These are phyloP conservation scores for Penicillium angulare DNA, from an alignment of 495 filamentous ascomycete species.

Conservation along the genomic window DNA sequence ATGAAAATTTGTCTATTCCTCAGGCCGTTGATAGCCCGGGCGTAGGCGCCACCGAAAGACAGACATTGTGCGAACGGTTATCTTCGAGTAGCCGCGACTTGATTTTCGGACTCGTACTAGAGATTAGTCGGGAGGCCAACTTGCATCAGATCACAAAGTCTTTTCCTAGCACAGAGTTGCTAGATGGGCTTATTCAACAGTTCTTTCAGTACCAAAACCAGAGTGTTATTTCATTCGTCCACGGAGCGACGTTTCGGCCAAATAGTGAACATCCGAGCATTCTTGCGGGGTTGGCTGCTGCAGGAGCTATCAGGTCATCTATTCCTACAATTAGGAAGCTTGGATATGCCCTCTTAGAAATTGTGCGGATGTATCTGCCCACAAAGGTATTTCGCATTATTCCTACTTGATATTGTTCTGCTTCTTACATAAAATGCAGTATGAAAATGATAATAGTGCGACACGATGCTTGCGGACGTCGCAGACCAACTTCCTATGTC, in stretches of 20 bases:
- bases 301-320: slow-evolving; percentile 54
- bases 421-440: slow-evolving; percentile 14
- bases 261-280: slow-evolving; percentile 54
- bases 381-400: slow-evolving; percentile 34
- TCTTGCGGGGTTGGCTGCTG: slow-evolving; percentile 51
- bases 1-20: slow-evolving; percentile 53
- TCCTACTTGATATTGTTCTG: background rate
- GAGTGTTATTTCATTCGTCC: slow-evolving; percentile 54
- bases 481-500: slow-evolving; percentile 52
- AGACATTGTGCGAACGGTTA: slow-evolving; percentile 33
- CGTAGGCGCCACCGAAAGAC: slow-evolving; percentile 15
- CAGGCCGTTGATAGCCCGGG: slow-evolving; percentile 34
- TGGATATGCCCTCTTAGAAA: slow-evolving; percentile 62
- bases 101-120: slow-evolving; percentile 57
- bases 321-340: slow-evolving; percentile 58
- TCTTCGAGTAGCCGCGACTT: slow-evolving; percentile 51
- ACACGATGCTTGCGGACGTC: slow-evolving; percentile 54
- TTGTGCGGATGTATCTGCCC: slow-evolving; percentile 50
- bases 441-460: slow-evolving; percentile 56
- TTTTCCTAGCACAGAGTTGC: slow-evolving; percentile 57
- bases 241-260: slow-evolving; percentile 53
- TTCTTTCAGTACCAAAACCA: slow-evolving; percentile 53
- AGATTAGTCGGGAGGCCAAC: slow-evolving; percentile 46
- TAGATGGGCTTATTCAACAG: slow-evolving; percentile 60
- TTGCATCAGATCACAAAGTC: slow-evolving; percentile 51